Conservation (phyloP, 2,329 filamentous ascomycete species). For the Alternaria sp. region DNA sequence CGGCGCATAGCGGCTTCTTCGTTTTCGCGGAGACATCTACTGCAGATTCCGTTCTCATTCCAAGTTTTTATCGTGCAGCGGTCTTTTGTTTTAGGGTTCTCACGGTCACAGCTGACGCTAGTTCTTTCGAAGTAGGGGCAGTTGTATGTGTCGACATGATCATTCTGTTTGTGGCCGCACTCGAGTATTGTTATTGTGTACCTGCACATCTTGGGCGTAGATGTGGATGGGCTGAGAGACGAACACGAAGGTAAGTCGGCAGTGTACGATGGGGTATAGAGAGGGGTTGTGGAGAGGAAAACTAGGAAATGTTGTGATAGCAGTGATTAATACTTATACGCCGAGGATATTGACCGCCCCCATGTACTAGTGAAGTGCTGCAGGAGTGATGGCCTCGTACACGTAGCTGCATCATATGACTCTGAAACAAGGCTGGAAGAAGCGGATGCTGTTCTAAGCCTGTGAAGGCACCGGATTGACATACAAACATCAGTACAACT, state of each 20-base stretch:
- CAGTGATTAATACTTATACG: constrained; percentile 16
- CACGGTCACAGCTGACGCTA: constrained; percentile 27
- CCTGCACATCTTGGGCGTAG: constrained; percentile 28
- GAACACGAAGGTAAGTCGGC: neutral
- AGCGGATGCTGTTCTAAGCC: constrained; percentile 3
- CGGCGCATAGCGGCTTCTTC: constrained; percentile 19
- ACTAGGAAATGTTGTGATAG: constrained; percentile 8
- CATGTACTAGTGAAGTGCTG: constrained; percentile 14
- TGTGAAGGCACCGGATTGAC: constrained; percentile 13
- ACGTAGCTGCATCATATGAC: constrained; percentile 15
- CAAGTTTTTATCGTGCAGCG: constrained; percentile 22
- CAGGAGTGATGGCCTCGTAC: constrained; percentile 17
- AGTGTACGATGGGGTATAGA: constrained; percentile 8
- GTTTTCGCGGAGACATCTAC: constrained; percentile 26
- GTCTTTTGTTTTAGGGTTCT: constrained; percentile 24
- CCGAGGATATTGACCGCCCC: constrained; percentile 6
- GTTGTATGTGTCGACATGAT: constrained; percentile 27
- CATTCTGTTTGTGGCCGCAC: constrained; percentile 30
- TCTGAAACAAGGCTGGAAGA: constrained; percentile 13
- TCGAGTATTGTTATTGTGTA: constrained; percentile 31
- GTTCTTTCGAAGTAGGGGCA: constrained; percentile 27
- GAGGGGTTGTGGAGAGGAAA: constrained; percentile 17
- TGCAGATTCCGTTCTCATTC: constrained; percentile 27
- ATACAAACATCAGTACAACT: constrained; percentile 18
- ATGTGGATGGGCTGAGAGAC: neutral